Percentiles rank a stretch among this genome's conserved stretches.
Conservation (phyloP, 495 filamentous ascomycete species). For the Aspergillus haitiensis region DNA sequence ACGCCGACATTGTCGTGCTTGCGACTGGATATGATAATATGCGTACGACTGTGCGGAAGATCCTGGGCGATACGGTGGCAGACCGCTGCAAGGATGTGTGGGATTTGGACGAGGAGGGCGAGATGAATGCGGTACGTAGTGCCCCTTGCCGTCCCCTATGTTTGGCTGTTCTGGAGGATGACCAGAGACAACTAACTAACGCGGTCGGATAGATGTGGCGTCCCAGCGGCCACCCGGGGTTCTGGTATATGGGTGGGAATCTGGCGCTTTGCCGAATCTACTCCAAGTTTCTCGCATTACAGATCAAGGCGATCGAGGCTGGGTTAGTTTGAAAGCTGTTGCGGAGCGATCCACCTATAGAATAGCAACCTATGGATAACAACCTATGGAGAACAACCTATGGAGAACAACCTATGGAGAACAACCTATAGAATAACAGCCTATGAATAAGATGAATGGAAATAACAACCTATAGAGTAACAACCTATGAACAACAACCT, state of each 20-base stretch:
- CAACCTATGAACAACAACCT: no score
- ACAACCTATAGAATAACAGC: no score
- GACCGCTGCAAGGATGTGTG: conserved; percentile 69
- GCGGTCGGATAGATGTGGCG: conserved; percentile 61
- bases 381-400: no score
- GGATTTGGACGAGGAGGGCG: conserved; percentile 78
- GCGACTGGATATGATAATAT: conserved; percentile 85
- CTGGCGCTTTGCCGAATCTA: conserved; percentile 70
- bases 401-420: no score
- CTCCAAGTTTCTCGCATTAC: conserved; percentile 68
- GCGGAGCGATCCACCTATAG: background rate
- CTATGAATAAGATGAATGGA: no score
- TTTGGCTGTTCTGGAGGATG: background rate
- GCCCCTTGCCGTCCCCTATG: no score
- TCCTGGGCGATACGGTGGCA: conserved; percentile 69
- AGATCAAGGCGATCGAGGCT: conserved; percentile 68
- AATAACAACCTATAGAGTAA: no score
- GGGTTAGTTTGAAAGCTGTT: conserved; percentile 31
- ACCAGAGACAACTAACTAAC: conserved; percentile 14
- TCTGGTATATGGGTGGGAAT: conserved; percentile 83
- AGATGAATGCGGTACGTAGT: conserved; percentile 51
- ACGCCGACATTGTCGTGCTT: conserved; percentile 76
- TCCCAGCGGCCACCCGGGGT: conserved; percentile 65
- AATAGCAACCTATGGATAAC: no score
- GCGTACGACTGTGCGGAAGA: conserved; percentile 57